Evolutionary conservation across 176 grass and related monocot species (phyloP).

Genomic region (Sorghum bicolor): Sorghum_bicolor_NCBIv3 NC_012871.2:9051501-9052000

Average conservation of each 20-base stretch:
- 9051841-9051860: slow-evolving; percentile 17
- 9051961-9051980: slow-evolving; percentile 2
- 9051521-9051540: too few species aligned
- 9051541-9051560: not conserved
- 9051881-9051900: not conserved
- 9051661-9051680: not conserved
- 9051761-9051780: too few species aligned
- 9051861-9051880: not conserved
- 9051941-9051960: slow-evolving; percentile 32
- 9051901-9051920: not conserved
- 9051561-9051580: slow-evolving; percentile 26
- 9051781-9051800: too few species aligned
- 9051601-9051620: not conserved
- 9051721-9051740: too few species aligned
- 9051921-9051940: not conserved
- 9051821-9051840: slow-evolving; percentile 27
- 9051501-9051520: not conserved
- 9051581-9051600: not conserved
- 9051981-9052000: not conserved
- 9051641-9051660: slow-evolving; percentile 17
- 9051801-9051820: slow-evolving; percentile 12
- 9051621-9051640: slow-evolving; percentile 25
- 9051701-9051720: not conserved
- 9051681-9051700: not conserved
- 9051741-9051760: too few species aligned